Conservation (phyloP, 2,329 filamentous ascomycete species). For the Dothistroma septosporum region DNA sequence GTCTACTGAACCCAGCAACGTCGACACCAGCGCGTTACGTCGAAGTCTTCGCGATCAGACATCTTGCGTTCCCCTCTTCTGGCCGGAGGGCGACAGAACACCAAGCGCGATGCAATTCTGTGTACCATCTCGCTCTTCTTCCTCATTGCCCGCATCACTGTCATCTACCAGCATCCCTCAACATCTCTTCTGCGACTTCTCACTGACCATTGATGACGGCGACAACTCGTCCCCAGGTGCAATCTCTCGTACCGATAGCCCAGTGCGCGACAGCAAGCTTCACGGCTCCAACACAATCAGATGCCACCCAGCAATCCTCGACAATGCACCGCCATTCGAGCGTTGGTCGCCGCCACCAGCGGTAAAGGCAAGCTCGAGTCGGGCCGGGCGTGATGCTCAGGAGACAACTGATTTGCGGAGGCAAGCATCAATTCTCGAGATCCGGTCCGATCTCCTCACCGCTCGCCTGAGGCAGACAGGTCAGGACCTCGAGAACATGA, state of each 20-base stretch:
- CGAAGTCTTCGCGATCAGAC: not conserved
- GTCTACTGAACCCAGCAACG: not conserved
- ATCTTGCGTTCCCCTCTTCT: not conserved
- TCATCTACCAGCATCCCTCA: not conserved
- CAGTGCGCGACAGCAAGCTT: not conserved
- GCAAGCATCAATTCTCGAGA: not conserved
- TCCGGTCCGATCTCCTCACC: not conserved
- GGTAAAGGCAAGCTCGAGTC: not conserved
- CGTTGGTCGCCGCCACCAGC: conserved; percentile 1
- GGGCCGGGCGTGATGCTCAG: not conserved
- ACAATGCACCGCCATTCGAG: conserved; percentile 6
- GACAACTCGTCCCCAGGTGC: not conserved
- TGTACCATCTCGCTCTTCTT: not conserved
- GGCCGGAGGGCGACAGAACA: not conserved
- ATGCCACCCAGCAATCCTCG: conserved; percentile 4
- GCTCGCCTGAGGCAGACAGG: not conserved
- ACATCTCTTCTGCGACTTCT: not conserved
- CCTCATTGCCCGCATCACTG: not conserved
- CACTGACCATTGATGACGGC: not conserved
- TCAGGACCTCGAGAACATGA: not conserved
- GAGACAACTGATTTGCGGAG: not conserved
- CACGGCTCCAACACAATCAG: not conserved
- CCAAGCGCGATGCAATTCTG: not conserved
- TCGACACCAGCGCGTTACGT: not conserved
- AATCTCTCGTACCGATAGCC: not conserved